Evolutionary conservation across 1,284 basidiomycete genomes (phyloP).

Genomic region (Ganoderma multipileum): DNA sequence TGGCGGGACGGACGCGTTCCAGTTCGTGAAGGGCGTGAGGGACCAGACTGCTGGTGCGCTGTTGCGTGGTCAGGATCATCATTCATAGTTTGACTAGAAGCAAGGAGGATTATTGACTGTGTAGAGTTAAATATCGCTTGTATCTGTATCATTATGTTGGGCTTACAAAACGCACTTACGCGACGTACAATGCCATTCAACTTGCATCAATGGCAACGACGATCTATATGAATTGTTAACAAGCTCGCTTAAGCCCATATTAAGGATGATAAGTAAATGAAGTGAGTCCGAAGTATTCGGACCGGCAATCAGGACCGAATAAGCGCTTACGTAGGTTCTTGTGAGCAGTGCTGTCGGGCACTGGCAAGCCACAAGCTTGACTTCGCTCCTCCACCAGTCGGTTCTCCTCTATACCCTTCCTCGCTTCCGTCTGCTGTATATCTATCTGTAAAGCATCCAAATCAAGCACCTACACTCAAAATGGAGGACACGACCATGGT

Average conservation of each 20-base stretch:
- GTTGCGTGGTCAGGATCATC: slow-evolving; percentile 10
- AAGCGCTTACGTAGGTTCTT: slow-evolving; percentile 1
- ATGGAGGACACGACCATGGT: slow-evolving; percentile 51
- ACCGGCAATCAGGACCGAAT: neutral
- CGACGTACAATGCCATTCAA: too few species aligned
- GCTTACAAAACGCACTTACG: neutral
- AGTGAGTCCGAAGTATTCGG: neutral
- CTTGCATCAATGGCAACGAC: too few species aligned
- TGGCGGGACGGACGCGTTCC: slow-evolving; percentile 85
- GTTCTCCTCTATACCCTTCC: neutral
- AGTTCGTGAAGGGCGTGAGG: slow-evolving; percentile 82
- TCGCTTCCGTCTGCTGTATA: neutral
- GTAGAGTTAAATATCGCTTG: neutral
- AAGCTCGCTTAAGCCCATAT: too few species aligned
- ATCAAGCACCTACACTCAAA: slow-evolving; percentile 6
- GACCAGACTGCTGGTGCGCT: slow-evolving; percentile 69
- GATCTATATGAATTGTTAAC: too few species aligned
- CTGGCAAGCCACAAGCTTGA: neutral
- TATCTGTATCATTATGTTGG: neutral
- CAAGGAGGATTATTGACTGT: neutral
- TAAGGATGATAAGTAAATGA: too few species aligned
- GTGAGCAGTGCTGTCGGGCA: neutral
- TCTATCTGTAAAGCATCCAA: slow-evolving; percentile 5
- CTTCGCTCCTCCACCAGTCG: neutral
- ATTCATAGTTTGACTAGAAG: neutral